Evolutionary conservation across 2,329 filamentous ascomycete species (phyloP), one percentile per base, ranked within the genome.

Genomic region (Colletotrichum spinosum): DNA sequence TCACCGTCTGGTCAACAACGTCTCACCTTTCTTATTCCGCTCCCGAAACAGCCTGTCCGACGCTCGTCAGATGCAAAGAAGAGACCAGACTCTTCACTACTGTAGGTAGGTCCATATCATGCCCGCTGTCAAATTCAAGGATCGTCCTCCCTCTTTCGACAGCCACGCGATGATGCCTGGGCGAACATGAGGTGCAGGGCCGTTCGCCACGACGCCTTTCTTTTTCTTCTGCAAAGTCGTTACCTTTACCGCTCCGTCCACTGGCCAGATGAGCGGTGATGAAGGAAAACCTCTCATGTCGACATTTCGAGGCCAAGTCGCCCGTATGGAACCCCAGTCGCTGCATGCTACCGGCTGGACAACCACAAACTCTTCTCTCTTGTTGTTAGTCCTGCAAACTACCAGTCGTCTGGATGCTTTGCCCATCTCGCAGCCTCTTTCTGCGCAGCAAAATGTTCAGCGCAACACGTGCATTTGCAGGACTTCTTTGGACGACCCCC

Each of bases 151-250:
- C 58, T 66, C 57, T 53, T 34, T 49, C 38, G 38, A 63, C 25
- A 66, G 58, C 63, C 58, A 66, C 48, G 63, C 63, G 63, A 66
- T 38, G 41, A 63, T 63, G 52, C 35, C 55, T 63, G 52, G 48
- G 48, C 63, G 48, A 63, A 37, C 54, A 34, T 53, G 52, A 66
- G 58, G 35, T 49, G 63, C 58, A 66, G 58, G 45, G 51, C 57
- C 48, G 48, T 65, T 56, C 59, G 63, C 63, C 58, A 66, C 48
- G 63, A 56, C 53, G 58, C 45, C 41, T 52, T 45, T 60, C 35
- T 35, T 37, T 52, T 56, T 51, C 37, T 58, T 52, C 58, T 53
- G 39, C 54, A 54, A 46, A 25, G 8, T 17, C 15, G 37, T 49
- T 42, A 57, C 38, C 50, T 55, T 52, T 54, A 60, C 45, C 56